Percentiles rank a stretch among this genome's conserved stretches.
These are phyloP conservation scores for Annona squamosa DNA, from an alignment of 164 flowering plant genomes.

Conservation along the genomic window DNA sequence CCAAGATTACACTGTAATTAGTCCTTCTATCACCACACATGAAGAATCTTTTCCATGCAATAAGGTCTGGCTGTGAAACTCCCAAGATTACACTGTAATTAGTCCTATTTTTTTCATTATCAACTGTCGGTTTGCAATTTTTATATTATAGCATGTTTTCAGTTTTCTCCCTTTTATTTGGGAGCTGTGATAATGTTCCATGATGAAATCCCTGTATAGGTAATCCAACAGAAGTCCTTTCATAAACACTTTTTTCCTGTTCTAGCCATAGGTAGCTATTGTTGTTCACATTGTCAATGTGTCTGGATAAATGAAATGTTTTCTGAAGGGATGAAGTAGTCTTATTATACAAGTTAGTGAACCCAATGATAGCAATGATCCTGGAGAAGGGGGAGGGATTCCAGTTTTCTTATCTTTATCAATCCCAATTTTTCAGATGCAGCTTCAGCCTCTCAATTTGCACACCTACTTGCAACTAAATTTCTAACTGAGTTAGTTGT, in stretches of 20 bases:
- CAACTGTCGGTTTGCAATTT: not conserved
- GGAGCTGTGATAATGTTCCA: no score
- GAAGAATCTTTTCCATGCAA: no score
- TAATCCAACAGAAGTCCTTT: no score
- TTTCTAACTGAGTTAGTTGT: not conserved
- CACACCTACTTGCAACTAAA: not conserved
- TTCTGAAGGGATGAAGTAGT: conserved; percentile 38
- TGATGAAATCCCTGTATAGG: no score
- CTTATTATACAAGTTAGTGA: conserved; percentile 43
- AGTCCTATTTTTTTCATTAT: not conserved
- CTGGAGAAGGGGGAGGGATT: conserved; percentile 69
- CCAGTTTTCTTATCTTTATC: conserved; percentile 55
- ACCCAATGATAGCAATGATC: conserved; percentile 38
- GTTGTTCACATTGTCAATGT: conserved; percentile 43
- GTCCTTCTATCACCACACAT: not conserved
- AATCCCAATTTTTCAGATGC: conserved; percentile 49
- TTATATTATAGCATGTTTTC: not conserved
- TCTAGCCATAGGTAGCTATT: conserved; percentile 37
- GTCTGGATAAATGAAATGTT: conserved; percentile 61
- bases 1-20: not conserved
- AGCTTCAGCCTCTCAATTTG: not conserved
- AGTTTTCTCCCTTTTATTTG: no score
- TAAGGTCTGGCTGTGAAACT: no score
- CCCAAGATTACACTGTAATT: not conserved
- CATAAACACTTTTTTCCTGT: not conserved